Evolutionary conservation across 768 basidiomycete species (phyloP).

Genomic region (Filobasidium floriforme): DNA sequence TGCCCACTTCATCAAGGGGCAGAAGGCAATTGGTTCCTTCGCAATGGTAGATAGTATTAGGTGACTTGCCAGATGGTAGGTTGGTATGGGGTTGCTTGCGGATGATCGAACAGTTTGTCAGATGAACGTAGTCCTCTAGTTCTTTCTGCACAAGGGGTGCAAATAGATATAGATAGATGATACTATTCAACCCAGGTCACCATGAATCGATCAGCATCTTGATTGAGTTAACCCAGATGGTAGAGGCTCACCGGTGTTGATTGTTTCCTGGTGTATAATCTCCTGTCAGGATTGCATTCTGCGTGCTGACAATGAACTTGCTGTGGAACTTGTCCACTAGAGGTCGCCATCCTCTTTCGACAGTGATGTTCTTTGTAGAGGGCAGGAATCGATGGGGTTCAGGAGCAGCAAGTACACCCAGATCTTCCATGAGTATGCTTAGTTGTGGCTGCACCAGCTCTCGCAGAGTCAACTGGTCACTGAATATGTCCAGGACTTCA

Average conservation of each 20-base stretch:
- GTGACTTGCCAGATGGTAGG: not conserved
- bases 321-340: not conserved
- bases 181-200: not conserved
- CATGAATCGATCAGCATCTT: not conserved
- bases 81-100: not conserved
- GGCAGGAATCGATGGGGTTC: constrained; percentile 5
- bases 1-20: not conserved
- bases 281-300: not conserved
- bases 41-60: not conserved
- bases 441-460: not conserved
- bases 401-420: no score
- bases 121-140: not conserved
- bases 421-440: no score
- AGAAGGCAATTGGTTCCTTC: not conserved
- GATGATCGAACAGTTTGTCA: not conserved
- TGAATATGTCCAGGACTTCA: not conserved
- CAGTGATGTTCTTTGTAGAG: constrained; percentile 6
- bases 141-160: not conserved
- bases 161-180: not conserved
- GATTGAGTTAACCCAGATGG: no score
- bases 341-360: constrained; percentile 1
- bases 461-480: not conserved
- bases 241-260: constrained; percentile 7
- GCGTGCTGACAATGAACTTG: not conserved
- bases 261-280: not conserved